Evolutionary conservation across 768 basidiomycete genomes (phyloP).

Genomic region (Exsudoporus frostii): DNA sequence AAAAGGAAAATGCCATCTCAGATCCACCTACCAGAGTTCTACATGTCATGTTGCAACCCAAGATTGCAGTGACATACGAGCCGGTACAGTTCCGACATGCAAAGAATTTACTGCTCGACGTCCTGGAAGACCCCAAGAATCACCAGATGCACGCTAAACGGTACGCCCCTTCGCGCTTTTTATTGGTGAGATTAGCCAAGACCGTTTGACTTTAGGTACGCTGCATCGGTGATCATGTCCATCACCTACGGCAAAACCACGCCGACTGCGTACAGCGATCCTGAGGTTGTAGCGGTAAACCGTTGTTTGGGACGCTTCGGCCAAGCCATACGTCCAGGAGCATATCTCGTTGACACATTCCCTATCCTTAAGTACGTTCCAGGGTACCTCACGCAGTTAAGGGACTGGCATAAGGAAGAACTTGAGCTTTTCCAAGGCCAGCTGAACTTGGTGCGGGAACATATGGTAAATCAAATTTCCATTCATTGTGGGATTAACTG

Average conservation of each 20-base stretch:
- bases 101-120: conserved; percentile 33
- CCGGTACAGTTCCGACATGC: conserved; percentile 33
- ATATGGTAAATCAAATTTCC: not conserved
- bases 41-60: conserved; percentile 35
- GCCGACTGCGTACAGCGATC: conserved; percentile 36
- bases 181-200: not conserved
- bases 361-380: conserved; percentile 6
- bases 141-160: conserved; percentile 34
- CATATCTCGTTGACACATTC: conserved; percentile 3
- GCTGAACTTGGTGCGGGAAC: conserved; percentile 1
- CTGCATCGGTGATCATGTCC: conserved; percentile 37
- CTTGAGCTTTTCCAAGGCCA: conserved; percentile 8
- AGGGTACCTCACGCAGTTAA: conserved; percentile 3
- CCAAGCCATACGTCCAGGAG: not conserved
- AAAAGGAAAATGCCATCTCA: not conserved
- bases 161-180: conserved; percentile 8
- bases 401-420: conserved; percentile 7
- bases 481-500: not conserved
- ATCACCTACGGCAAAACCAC: conserved; percentile 41
- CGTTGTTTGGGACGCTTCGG: not conserved
- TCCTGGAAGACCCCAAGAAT: conserved; percentile 31
- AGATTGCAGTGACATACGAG: conserved; percentile 31
- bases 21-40: conserved; percentile 24
- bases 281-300: conserved; percentile 30
- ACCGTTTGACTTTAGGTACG: conserved; percentile 27